A percentile compares a stretch with the other conserved stretches of the same genome.
phyloP scores from a whole-genome alignment of 164 flowering plant genomes.

The Platanus orientalis region DNA sequence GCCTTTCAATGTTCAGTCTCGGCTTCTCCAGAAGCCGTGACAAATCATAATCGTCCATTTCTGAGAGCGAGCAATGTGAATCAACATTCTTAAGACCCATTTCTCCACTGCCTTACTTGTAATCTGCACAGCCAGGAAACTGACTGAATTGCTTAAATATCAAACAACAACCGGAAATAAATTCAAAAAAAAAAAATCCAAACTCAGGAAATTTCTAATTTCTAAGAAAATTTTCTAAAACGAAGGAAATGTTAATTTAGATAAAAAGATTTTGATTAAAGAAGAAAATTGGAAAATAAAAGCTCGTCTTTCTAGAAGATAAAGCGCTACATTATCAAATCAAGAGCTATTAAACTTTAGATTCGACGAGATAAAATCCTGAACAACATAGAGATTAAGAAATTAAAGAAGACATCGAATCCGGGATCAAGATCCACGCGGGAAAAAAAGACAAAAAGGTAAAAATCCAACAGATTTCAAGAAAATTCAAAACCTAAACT shows the following conservation, averaged over 20 bases:
- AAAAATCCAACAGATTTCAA: background rate
- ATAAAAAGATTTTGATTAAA: background rate
- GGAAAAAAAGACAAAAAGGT: background rate
- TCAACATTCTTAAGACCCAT: conserved; percentile 13
- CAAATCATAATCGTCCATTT: conserved; percentile 14
- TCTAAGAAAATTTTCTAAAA: background rate
- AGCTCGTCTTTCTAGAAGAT: background rate
- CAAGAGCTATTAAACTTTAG: background rate
- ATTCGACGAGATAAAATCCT: background rate
- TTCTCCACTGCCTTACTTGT: background rate
- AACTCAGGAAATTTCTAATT: background rate
- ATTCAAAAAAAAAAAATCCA: background rate
- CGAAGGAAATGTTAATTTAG: background rate
- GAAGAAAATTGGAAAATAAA: background rate
- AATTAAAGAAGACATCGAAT: background rate
- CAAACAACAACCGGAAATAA: background rate
- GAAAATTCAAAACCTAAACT: background rate
- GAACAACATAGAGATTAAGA: background rate
- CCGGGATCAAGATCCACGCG: background rate
- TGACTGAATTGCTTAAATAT: background rate
- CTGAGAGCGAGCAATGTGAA: conserved; percentile 12
- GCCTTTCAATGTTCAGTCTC: conserved; percentile 21
- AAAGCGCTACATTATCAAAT: background rate
- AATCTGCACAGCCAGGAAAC: background rate
- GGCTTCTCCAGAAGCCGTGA: conserved; percentile 17